Base-by-base conservation (phyloP, 106 monocot genomes). In the Dendrobium nobile region DNA sequence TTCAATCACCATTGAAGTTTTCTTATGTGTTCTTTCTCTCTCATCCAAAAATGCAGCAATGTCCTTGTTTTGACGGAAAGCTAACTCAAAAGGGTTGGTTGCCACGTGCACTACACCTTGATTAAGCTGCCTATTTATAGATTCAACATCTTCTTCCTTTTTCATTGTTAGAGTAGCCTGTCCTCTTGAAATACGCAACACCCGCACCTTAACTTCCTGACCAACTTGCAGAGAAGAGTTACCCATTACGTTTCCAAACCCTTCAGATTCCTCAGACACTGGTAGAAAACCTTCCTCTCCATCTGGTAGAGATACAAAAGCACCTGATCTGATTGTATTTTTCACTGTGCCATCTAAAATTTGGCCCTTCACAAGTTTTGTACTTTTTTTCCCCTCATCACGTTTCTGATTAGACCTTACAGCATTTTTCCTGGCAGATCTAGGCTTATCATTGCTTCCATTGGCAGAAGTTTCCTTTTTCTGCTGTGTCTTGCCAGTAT, bases 251-350 rank as follows among this genome's bases (percentile, higher is more conserved):
- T 84, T 86, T 61, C 80, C 90, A 83, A 87, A 87, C 31, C 86
- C 92, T 83, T 87, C 89, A 80, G 93, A 86, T 86, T 93, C 92
- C 80, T 94, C 97, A 56, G 90, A 81, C 1, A 85, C 77, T 18
- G 97, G 97, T 42, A 98, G 91, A 89, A 94, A 98, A 19, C 97
- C 97, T 90, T 92, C 92, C 55, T 88, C 94, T 54, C 92, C 97
- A 43, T 94, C 94, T 56, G 94, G 90, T 72, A 98, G 89, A 24
- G 85, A 79, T 1, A 98, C 72, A 79, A 89, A 89, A 59, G 94
- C 84, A 47, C 97, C 94, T 48, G 94, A 82, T 59, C 94, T 84
- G 7, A 85, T 90, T 47, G 82, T 54, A 80, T 92, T 92, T 77
- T 94, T 97, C 54, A 97, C 94, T 27, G 87, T 91, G 27, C 94